Conservation (phyloP, 1,284 basidiomycete genomes). For the Sporisorium sorghi region DNA sequence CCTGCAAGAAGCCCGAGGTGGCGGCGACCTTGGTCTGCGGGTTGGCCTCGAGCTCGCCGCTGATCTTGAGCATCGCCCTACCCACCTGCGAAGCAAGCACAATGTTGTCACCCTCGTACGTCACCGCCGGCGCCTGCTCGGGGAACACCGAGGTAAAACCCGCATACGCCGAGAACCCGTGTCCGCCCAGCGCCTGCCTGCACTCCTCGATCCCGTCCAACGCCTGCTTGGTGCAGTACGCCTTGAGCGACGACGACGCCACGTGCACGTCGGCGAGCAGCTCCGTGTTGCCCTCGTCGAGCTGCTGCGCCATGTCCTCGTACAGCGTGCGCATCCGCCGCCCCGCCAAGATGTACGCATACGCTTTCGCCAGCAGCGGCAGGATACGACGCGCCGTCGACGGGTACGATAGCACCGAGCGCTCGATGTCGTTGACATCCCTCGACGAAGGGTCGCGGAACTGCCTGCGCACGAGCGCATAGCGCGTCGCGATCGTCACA, state of each 20-base stretch:
- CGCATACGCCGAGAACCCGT: conserved; percentile 68
- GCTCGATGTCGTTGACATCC: conserved; percentile 70
- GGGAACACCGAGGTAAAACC: conserved; percentile 63
- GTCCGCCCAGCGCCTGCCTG: conserved; percentile 69
- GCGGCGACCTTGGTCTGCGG: conserved; percentile 44
- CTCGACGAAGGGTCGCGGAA: conserved; percentile 63
- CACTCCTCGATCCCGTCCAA: conserved; percentile 70
- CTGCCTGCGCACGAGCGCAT: conserved; percentile 80
- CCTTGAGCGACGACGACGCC: conserved; percentile 69
- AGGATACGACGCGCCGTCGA: conserved; percentile 69
- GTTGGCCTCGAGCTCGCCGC: conserved; percentile 50
- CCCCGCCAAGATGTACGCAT: conserved; percentile 69
- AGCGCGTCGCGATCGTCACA: conserved; percentile 79
- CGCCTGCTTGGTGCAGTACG: conserved; percentile 69
- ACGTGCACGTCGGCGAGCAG: conserved; percentile 70
- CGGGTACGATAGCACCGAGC: conserved; percentile 69
- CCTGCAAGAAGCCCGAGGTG: conserved; percentile 55
- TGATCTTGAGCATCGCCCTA: conserved; percentile 63
- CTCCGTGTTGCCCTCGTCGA: conserved; percentile 68
- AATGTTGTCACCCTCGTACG: conserved; percentile 69
- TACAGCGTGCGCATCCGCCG: conserved; percentile 68
- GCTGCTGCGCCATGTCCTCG: conserved; percentile 64
- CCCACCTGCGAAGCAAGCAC: conserved; percentile 63
- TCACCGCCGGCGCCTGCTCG: conserved; percentile 63
- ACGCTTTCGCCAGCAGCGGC: conserved; percentile 70